These are phyloP conservation scores for Helotiales sp. DNA, from an alignment of 2,329 filamentous ascomycete genomes.

Conservation along the genomic window DNA sequence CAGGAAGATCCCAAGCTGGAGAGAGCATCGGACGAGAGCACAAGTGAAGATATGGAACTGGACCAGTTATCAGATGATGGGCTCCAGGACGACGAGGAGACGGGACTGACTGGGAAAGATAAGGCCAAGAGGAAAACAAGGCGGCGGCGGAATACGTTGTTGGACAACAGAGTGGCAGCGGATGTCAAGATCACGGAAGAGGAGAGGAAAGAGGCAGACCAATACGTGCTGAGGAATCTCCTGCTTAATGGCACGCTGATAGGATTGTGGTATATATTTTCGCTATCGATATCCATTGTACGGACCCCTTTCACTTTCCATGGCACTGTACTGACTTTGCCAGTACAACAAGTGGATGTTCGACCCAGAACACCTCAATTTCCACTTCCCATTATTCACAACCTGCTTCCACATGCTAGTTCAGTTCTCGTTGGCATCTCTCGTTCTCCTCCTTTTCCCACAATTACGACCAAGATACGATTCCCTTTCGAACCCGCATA, in stretches of 20 bases:
- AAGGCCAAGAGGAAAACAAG: conserved; percentile 66
- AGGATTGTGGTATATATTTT: conserved; percentile 85
- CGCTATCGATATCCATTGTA: conserved; percentile 87
- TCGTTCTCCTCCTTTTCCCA: conserved; percentile 81
- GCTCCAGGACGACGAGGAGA: conserved; percentile 84
- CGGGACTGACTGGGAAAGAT: conserved; percentile 75
- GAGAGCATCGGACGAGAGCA: conserved; percentile 29
- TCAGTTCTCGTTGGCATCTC: conserved; percentile 77
- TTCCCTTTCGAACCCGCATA: conserved; percentile 36
- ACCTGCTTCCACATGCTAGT: conserved; percentile 95
- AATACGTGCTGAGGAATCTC: conserved; percentile 67
- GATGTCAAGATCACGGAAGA: conserved; percentile 63
- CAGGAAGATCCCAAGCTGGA: conserved; percentile 22
- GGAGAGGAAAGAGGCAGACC: conserved; percentile 75
- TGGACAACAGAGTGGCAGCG: conserved; percentile 69
- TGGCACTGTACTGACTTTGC: conserved; percentile 7
- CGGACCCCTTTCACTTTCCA: conserved; percentile 37
- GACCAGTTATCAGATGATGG: conserved; percentile 65
- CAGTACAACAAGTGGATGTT: conserved; percentile 99
- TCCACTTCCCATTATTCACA: conserved; percentile 92
- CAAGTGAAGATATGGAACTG: conserved; percentile 55
- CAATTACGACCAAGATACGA: conserved; percentile 68
- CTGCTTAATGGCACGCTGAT: conserved; percentile 81
- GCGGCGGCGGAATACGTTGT: conserved; percentile 64
- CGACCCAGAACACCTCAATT: conserved; percentile 78